Conservation (phyloP, 371 early-diverging fungal genomes). For the Thermomucor indicae-seudaticae region DNA sequence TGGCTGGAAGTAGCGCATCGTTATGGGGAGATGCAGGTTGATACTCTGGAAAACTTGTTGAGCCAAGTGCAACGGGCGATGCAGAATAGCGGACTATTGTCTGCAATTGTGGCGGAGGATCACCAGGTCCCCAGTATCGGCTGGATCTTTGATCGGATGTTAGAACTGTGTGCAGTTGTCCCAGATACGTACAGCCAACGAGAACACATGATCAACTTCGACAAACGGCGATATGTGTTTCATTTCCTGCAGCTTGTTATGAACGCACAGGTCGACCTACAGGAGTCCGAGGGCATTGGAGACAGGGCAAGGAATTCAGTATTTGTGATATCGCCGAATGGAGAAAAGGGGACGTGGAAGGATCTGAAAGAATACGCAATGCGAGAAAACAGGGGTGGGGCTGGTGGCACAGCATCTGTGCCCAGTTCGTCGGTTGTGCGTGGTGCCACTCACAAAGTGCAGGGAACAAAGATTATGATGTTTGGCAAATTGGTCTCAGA, state of each 20-base stretch:
- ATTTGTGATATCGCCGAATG: slow-evolving; percentile 22
- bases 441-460: slow-evolving; percentile 16
- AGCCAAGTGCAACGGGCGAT: slow-evolving; percentile 5
- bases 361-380: slow-evolving; percentile 32
- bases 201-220: slow-evolving; percentile 58
- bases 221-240: slow-evolving; percentile 65
- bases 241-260: slow-evolving; percentile 58
- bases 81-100: too few species aligned
- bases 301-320: slow-evolving; percentile 7
- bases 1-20: slow-evolving; percentile 63
- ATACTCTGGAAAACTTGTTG: slow-evolving; percentile 53
- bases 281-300: slow-evolving; percentile 5
- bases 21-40: slow-evolving; percentile 47
- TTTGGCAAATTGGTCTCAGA: slow-evolving; percentile 59
- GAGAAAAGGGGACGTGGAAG: slow-evolving; percentile 23
- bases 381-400: slow-evolving; percentile 27
- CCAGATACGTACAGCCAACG: slow-evolving; percentile 42
- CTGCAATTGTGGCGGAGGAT: too few species aligned
- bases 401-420: slow-evolving; percentile 1
- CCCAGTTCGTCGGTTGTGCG: slow-evolving; percentile 20
- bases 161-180: slow-evolving; percentile 39
- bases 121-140: slow-evolving; percentile 41
- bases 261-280: slow-evolving; percentile 31
- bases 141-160: slow-evolving; percentile 54
- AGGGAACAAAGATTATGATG: slow-evolving; percentile 13